Conservation (phyloP, 1,139 yeast genomes). For the Kodamaea sp. region DNA sequence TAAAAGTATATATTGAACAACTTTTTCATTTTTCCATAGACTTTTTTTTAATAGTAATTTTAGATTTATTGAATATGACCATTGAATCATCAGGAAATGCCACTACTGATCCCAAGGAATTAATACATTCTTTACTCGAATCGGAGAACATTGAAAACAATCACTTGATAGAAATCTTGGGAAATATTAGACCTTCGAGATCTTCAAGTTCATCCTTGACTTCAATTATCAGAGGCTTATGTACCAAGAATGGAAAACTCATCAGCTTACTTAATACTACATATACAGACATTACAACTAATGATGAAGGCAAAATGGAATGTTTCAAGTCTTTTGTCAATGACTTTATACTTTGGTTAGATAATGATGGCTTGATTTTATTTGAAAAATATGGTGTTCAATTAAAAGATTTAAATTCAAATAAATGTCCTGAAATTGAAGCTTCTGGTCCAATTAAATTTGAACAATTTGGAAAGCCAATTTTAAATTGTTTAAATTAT, state of each 20-base stretch:
- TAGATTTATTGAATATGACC: too few species aligned
- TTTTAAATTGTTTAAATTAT: constrained; percentile 31
- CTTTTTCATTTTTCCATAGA: too few species aligned
- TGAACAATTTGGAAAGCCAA: constrained; percentile 27
- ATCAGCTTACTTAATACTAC: constrained; percentile 21
- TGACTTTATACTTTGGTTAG: constrained; percentile 40
- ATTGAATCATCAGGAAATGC: not conserved
- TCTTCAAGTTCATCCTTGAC: constrained; percentile 26
- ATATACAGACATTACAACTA: constrained; percentile 12
- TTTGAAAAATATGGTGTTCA: constrained; percentile 29
- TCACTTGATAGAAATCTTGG: constrained; percentile 35
- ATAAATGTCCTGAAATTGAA: constrained; percentile 11
- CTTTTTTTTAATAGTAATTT: too few species aligned
- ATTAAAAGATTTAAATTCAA: constrained; percentile 10
- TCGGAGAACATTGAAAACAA: constrained; percentile 29
- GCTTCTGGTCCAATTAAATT: constrained; percentile 16
- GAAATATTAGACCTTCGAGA: constrained; percentile 31
- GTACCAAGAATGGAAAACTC: constrained; percentile 38
- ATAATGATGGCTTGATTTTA: constrained; percentile 29
- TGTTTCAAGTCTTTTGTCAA: constrained; percentile 35
- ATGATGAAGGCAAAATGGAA: constrained; percentile 23
- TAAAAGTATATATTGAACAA: too few species aligned
- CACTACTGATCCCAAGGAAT: constrained; percentile 2
- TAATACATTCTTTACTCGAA: constrained; percentile 11
- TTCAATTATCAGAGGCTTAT: constrained; percentile 38